These are phyloP conservation scores for Seiridium unicorne DNA, from an alignment of 2,329 filamentous ascomycete genomes.

Conservation along the genomic window DNA sequence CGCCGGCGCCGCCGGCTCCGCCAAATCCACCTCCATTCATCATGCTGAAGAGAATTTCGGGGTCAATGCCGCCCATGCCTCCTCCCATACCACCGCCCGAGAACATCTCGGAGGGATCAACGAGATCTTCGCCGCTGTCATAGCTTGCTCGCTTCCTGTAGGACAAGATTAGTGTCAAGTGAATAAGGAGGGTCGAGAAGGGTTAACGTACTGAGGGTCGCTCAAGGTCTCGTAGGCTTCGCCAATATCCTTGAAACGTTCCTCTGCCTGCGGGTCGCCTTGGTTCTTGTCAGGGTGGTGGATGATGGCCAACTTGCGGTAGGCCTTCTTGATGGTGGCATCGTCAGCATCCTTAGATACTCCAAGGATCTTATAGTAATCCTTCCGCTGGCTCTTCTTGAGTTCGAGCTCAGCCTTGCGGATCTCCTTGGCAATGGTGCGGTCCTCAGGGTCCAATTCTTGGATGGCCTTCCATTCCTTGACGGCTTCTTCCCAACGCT, in stretches of 20 bases:
- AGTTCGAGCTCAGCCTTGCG: conserved; percentile 89
- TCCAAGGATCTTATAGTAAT: conserved; percentile 97
- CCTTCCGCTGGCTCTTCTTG: conserved; percentile 96
- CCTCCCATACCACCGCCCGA: conserved; percentile 48
- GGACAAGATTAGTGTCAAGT: conserved; percentile 30
- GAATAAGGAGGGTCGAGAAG: not conserved
- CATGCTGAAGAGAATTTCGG: conserved; percentile 80
- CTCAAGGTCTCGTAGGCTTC: conserved; percentile 96
- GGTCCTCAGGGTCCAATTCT: conserved; percentile 80
- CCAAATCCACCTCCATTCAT: conserved; percentile 67
- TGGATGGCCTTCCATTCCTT: conserved; percentile 84
- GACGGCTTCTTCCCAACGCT: conserved; percentile 89
- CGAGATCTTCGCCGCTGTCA: conserved; percentile 87
- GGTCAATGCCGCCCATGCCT: conserved; percentile 68
- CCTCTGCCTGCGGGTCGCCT: conserved; percentile 77
- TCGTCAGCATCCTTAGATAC: conserved; percentile 84
- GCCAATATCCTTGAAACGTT: conserved; percentile 95
- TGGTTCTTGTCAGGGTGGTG: conserved; percentile 99
- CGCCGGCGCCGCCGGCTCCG: conserved; percentile 39
- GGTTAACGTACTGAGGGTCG: conserved; percentile 73
- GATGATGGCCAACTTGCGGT: conserved; percentile 89
- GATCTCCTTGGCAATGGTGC: conserved; percentile 78
- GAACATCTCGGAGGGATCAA: conserved; percentile 87
- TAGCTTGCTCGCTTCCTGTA: conserved; percentile 81
- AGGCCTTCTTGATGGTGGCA: conserved; percentile 90